A percentile compares a stretch with the other conserved stretches of the same genome.
phyloP scores from a whole-genome alignment of 805 yeast genomes.

The Candida maesae region DNA sequence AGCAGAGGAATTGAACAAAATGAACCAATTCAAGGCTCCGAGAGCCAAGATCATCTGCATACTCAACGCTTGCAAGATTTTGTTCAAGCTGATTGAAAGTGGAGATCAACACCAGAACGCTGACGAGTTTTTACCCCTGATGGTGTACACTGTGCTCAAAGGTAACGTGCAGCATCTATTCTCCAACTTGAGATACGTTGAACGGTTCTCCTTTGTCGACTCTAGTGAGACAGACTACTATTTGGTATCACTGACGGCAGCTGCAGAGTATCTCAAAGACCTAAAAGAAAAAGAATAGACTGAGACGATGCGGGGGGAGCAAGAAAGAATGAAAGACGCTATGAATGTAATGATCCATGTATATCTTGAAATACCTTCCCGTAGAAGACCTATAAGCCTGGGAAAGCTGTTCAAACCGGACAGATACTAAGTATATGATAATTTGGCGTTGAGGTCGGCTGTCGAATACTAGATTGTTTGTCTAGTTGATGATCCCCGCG shows the following conservation, averaged over 20 bases:
- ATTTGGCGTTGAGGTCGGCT: no score
- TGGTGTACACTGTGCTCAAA: constrained; percentile 73
- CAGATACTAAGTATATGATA: no score
- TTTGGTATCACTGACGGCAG: constrained; percentile 85
- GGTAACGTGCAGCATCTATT: constrained; percentile 62
- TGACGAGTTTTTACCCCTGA: constrained; percentile 86
- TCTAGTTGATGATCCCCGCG: no score
- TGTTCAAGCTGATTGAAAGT: constrained; percentile 80
- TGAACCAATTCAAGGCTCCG: constrained; percentile 85
- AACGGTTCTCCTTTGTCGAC: constrained; percentile 72
- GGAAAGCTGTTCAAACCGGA: no score
- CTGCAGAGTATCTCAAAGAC: constrained; percentile 71
- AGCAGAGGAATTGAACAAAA: constrained; percentile 66
- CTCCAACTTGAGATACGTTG: constrained; percentile 81
- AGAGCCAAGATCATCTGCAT: constrained; percentile 91
- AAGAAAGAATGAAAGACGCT: no score
- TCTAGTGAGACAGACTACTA: constrained; percentile 91
- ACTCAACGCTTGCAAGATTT: constrained; percentile 86
- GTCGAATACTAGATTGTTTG: no score
- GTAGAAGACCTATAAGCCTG: no score
- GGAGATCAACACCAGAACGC: constrained; percentile 71
- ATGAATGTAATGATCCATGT: no score
- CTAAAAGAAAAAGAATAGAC: constrained; percentile 29
- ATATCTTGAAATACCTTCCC: no score
- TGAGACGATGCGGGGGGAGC: not conserved